phyloP scores from a whole-genome alignment of 352 stramenopile species.

The Globisporangium sylvaticum region DNA sequence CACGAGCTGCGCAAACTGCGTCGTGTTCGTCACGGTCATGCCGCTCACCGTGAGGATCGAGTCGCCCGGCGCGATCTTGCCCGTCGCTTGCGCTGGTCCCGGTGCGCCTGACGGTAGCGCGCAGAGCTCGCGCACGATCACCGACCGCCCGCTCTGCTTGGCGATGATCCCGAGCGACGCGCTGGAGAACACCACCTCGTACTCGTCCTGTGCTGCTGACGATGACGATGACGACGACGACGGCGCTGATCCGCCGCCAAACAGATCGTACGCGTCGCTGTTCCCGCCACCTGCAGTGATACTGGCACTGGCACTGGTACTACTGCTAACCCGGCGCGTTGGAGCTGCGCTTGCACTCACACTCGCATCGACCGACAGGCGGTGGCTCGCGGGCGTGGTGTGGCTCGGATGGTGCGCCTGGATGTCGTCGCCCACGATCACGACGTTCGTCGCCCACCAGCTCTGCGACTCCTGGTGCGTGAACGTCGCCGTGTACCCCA shows the following conservation, averaged over 20 bases:
- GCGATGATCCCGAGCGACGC: slow-evolving; percentile 62
- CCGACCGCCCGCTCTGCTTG: slow-evolving; percentile 51
- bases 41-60: slow-evolving; percentile 72
- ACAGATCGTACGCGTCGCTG: slow-evolving; percentile 10
- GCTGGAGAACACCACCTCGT: slow-evolving; percentile 66
- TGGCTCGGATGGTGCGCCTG: slow-evolving; percentile 31
- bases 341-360: neutral
- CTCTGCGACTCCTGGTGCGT: slow-evolving; percentile 75
- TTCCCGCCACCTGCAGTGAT: neutral
- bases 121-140: slow-evolving; percentile 72
- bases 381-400: neutral
- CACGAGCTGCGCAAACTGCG: slow-evolving; percentile 74
- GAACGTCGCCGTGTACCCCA: slow-evolving; percentile 81
- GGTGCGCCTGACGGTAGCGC: slow-evolving; percentile 39
- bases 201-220: slow-evolving; percentile 38
- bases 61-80: slow-evolving; percentile 57
- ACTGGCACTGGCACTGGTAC: neutral
- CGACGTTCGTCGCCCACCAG: slow-evolving; percentile 79
- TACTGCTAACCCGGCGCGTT: neutral
- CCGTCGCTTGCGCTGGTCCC: slow-evolving; percentile 40
- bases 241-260: slow-evolving; percentile 13
- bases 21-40: slow-evolving; percentile 53
- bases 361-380: neutral
- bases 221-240: slow-evolving; percentile 5
- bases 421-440: slow-evolving; percentile 81